These are phyloP conservation scores for Camillea tinctor DNA, from an alignment of 2,329 filamentous ascomycete species.

Conservation along the genomic window DNA sequence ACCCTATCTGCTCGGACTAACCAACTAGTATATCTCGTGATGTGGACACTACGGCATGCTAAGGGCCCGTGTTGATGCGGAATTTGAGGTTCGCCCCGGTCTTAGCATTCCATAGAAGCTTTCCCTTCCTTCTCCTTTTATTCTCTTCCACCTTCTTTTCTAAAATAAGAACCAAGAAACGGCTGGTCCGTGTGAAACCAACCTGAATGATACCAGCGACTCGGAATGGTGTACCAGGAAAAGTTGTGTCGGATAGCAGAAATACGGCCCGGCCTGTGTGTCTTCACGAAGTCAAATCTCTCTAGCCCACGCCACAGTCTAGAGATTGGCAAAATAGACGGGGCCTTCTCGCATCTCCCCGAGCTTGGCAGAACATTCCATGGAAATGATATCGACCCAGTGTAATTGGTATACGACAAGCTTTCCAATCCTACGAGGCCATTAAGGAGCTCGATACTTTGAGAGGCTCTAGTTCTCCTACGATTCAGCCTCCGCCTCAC, in stretches of 20 bases:
- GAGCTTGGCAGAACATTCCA: not conserved
- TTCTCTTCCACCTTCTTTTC: not conserved
- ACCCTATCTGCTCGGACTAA: not conserved
- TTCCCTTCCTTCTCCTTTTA: not conserved
- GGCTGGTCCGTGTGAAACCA: not conserved
- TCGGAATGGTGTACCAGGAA: not conserved
- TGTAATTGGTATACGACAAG: too few species aligned
- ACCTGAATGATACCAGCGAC: not conserved
- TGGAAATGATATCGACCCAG: too few species aligned
- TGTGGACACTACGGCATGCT: not conserved
- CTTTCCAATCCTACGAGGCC: not conserved
- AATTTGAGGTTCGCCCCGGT: not conserved
- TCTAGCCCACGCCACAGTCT: not conserved
- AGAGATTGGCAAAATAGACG: not conserved
- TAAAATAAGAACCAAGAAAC: not conserved
- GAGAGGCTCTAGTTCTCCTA: not conserved
- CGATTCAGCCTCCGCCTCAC: not conserved
- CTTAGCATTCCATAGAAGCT: not conserved
- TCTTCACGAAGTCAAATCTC: not conserved
- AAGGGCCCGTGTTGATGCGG: not conserved
- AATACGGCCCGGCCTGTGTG: not conserved
- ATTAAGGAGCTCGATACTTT: not conserved
- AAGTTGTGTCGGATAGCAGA: not conserved
- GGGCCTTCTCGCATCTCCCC: not conserved
- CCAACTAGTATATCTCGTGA: not conserved